A percentile compares a stretch with the other conserved stretches of the same genome.
phyloP scores from a whole-genome alignment of 2,329 filamentous ascomycete species.

The Aaosphaeria arxii region DNA sequence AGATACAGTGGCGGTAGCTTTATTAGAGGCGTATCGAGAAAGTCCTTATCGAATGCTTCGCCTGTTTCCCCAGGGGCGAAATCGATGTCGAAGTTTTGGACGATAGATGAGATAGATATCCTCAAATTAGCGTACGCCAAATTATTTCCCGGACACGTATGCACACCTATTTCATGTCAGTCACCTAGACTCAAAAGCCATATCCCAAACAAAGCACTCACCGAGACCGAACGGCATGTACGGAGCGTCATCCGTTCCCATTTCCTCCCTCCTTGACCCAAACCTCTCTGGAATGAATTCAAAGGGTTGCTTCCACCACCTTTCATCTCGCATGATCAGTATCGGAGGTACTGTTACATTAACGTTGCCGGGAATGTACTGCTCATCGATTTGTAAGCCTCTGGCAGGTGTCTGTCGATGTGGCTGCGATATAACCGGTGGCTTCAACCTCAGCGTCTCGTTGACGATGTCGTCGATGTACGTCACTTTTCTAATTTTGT shows the following conservation, averaged over 20 bases:
- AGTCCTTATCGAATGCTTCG: conserved; percentile 17
- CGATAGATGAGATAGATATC: conserved; percentile 12
- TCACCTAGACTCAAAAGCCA: background rate
- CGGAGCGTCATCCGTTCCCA: conserved; percentile 13
- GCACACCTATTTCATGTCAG: conserved; percentile 7
- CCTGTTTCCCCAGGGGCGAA: conserved; percentile 20
- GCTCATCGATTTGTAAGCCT: conserved; percentile 23
- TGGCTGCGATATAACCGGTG: conserved; percentile 33
- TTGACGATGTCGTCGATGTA: conserved; percentile 32
- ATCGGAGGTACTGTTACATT: conserved; percentile 8
- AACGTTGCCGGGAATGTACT: conserved; percentile 11
- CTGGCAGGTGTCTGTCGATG: conserved; percentile 38
- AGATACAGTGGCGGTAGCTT: conserved; percentile 26
- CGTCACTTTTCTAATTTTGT: conserved; percentile 20
- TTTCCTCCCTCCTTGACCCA: conserved; percentile 9
- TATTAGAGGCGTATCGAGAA: conserved; percentile 18
- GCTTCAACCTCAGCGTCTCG: conserved; percentile 40
- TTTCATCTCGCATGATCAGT: conserved; percentile 22
- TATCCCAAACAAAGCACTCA: background rate
- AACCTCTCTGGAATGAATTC: conserved; percentile 15
- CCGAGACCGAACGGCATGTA: conserved; percentile 9
- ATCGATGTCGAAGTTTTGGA: conserved; percentile 14
- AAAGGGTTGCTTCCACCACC: conserved; percentile 10
- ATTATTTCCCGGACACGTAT: conserved; percentile 17
- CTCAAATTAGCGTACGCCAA: conserved; percentile 16